Evolutionary conservation across 169 alveolate species (phyloP).

Genomic region (Fabrea salina): DNA sequence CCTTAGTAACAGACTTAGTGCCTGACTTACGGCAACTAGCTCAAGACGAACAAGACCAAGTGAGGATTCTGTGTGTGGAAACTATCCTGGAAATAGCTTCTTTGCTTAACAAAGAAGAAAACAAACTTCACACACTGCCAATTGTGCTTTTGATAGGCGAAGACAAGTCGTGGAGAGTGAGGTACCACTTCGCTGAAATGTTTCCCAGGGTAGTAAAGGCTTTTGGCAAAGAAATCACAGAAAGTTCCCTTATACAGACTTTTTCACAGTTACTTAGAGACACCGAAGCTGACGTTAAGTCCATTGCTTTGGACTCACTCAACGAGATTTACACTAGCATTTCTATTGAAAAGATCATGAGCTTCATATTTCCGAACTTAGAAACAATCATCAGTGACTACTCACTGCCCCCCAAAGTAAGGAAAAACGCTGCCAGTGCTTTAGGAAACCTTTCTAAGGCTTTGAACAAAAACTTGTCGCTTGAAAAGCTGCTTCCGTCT

Average conservation of each 20-base stretch:
- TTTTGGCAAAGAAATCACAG: slow-evolving; percentile 74
- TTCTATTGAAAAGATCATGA: slow-evolving; percentile 59
- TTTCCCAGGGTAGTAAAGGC: slow-evolving; percentile 74
- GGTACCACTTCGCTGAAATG: slow-evolving; percentile 66
- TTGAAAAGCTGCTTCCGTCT: slow-evolving; percentile 46
- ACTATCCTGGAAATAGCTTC: slow-evolving; percentile 59
- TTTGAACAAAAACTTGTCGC: slow-evolving; percentile 63
- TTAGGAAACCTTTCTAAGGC: slow-evolving; percentile 56
- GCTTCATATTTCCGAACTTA: slow-evolving; percentile 55
- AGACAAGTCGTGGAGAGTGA: slow-evolving; percentile 81
- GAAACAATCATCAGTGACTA: slow-evolving; percentile 50
- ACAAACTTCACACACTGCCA: slow-evolving; percentile 59
- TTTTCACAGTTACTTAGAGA: slow-evolving; percentile 67
- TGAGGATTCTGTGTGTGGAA: slow-evolving; percentile 69
- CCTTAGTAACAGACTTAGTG: slow-evolving; percentile 58
- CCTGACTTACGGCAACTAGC: slow-evolving; percentile 60
- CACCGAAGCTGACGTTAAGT: slow-evolving; percentile 73
- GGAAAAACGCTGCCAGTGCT: slow-evolving; percentile 60
- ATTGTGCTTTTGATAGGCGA: slow-evolving; percentile 70
- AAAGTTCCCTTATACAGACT: slow-evolving; percentile 56
- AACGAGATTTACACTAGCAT: slow-evolving; percentile 48
- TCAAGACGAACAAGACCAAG: slow-evolving; percentile 76
- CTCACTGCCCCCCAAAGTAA: slow-evolving; percentile 51
- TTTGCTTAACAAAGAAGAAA: slow-evolving; percentile 66
- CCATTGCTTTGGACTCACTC: slow-evolving; percentile 61